Evolutionary conservation across 2,329 filamentous ascomycete species (phyloP).

Genomic region (Nigrograna mackinnonii): DNA sequence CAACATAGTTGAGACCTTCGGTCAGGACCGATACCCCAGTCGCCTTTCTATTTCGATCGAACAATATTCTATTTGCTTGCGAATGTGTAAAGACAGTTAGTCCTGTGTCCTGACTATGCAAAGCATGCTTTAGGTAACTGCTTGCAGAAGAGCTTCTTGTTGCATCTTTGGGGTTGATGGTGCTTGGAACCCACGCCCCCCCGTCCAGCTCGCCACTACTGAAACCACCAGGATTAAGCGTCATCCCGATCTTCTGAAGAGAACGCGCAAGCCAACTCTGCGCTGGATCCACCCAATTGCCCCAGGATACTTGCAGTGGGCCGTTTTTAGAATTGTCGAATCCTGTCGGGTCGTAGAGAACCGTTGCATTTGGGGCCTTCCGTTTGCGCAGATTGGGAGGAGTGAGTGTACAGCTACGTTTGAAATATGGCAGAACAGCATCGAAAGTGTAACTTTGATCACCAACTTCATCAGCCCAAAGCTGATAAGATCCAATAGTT

Average conservation of each 20-base stretch:
- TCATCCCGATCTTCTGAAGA: constrained; percentile 23
- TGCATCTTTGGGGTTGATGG: constrained; percentile 28
- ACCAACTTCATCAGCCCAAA: constrained; percentile 34
- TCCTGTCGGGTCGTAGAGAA: constrained; percentile 16
- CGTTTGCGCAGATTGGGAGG: constrained; percentile 24
- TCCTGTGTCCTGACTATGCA: background rate
- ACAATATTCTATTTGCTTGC: constrained; percentile 18
- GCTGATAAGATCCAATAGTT: constrained; percentile 21
- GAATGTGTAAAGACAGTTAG: constrained; percentile 15
- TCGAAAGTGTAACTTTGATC: constrained; percentile 34
- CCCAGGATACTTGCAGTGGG: constrained; percentile 27
- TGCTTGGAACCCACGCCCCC: constrained; percentile 24
- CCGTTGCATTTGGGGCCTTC: constrained; percentile 22
- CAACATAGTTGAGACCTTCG: constrained; percentile 1
- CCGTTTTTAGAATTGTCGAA: constrained; percentile 19
- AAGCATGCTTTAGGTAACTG: constrained; percentile 16
- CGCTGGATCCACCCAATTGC: constrained; percentile 27
- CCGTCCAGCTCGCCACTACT: constrained; percentile 25
- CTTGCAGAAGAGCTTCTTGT: constrained; percentile 24
- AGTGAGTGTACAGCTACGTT: constrained; percentile 29
- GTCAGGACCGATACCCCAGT: constrained; percentile 35
- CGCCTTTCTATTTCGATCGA: constrained; percentile 16
- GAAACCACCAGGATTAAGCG: constrained; percentile 17
- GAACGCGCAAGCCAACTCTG: constrained; percentile 25
- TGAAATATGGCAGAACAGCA: constrained; percentile 30